phyloP scores from a whole-genome alignment of 495 filamentous ascomycete genomes.

The Podospora tetraspora region DNA sequence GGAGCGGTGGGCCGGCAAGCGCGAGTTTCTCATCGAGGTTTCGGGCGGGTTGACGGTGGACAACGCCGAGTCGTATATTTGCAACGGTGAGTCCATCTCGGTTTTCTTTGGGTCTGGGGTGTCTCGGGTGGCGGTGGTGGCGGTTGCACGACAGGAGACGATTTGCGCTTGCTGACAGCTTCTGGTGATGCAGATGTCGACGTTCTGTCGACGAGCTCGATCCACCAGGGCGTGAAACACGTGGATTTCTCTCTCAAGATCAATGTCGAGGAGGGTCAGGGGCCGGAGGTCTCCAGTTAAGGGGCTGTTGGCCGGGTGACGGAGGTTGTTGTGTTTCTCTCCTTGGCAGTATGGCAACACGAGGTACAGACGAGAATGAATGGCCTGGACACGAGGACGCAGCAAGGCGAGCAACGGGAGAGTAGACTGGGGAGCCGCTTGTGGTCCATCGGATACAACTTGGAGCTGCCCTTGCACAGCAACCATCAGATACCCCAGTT shows the following conservation, averaged over 20 bases:
- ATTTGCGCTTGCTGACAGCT: conserved; percentile 13
- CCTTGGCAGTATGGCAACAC: not conserved
- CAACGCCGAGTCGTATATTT: conserved; percentile 76
- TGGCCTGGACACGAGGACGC: not conserved
- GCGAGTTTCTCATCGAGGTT: conserved; percentile 75
- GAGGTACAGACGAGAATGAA: not conserved
- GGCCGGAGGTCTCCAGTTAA: conserved; percentile 25
- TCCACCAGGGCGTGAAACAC: conserved; percentile 90
- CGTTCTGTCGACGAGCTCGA: conserved; percentile 89
- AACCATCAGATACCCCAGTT: not conserved
- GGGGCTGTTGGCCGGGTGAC: not conserved
- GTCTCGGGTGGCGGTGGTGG: not conserved
- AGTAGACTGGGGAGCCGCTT: not conserved
- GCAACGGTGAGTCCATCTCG: conserved; percentile 50
- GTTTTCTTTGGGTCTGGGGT: not conserved
- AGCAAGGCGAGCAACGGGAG: not conserved
- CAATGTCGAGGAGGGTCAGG: conserved; percentile 30
- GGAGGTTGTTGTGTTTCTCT: not conserved
- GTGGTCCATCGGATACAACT: not conserved
- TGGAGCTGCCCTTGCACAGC: not conserved
- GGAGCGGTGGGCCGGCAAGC: conserved; percentile 63
- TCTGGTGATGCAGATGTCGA: conserved; percentile 62
- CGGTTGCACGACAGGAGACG: not conserved
- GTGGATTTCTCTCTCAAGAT: conserved; percentile 97
- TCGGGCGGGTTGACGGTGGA: conserved; percentile 83